Conservation (phyloP, 306 rosid genomes). For the Lathyrus aphaca region DNA sequence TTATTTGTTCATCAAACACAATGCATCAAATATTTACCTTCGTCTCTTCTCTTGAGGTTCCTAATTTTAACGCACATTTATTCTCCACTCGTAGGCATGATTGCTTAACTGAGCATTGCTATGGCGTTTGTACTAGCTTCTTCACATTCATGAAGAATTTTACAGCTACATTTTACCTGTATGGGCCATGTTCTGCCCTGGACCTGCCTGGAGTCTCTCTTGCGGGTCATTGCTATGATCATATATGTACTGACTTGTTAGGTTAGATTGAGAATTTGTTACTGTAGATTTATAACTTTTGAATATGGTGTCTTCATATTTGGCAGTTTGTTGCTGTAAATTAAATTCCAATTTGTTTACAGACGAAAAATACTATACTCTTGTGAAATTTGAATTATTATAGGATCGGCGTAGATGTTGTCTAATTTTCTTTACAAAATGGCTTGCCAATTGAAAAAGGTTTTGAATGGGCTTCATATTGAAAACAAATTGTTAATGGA, state of each 20-base stretch:
- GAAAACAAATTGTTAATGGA: neutral
- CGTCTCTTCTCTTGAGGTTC: neutral
- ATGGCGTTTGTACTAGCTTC: slow-evolving; percentile 37
- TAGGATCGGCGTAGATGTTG: slow-evolving; percentile 3
- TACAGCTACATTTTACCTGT: slow-evolving; percentile 22
- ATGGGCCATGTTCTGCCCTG: slow-evolving; percentile 16
- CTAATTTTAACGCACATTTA: slow-evolving; percentile 13
- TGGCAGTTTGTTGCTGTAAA: slow-evolving; percentile 39
- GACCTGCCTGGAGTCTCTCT: slow-evolving; percentile 28
- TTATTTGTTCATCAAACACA: slow-evolving; percentile 23
- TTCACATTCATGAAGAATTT: slow-evolving; percentile 34
- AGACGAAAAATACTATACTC: slow-evolving; percentile 7
- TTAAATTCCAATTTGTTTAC: slow-evolving; percentile 36
- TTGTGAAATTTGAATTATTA: neutral
- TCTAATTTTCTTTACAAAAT: neutral
- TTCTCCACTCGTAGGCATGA: slow-evolving; percentile 44
- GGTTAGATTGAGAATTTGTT: slow-evolving; percentile 43
- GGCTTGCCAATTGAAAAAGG: neutral
- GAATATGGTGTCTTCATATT: slow-evolving; percentile 11
- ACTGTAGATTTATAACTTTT: slow-evolving; percentile 30
- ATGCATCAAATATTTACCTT: slow-evolving; percentile 16
- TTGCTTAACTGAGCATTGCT: slow-evolving; percentile 28
- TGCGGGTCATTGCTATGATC: slow-evolving; percentile 40
- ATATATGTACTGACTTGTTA: slow-evolving; percentile 45
- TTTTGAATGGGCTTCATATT: neutral